Evolutionary conservation across 148 eudicot genomes (phyloP), one percentile per base, ranked within the genome.

Genomic region (Camellia sinensis): DNA sequence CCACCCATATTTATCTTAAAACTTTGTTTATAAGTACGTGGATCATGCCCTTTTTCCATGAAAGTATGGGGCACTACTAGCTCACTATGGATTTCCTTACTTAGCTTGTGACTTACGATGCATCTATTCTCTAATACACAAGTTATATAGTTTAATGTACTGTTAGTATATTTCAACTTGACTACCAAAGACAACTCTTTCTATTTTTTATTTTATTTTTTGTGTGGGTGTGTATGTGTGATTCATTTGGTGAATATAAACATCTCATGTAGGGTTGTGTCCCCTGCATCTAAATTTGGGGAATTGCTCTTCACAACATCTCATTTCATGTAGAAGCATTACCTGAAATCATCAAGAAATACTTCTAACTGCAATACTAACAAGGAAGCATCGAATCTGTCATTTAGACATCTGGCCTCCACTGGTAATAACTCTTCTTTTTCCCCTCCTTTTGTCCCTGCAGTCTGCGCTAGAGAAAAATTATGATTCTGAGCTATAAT

Each of bases 321-420:
- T 67, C n/a, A 40, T 67, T 67, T 67, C 71, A 17, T 15, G 72
- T 15, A 37, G 72, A 21, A 43, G 72, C 72, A 41, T 68, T 46
- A 17, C 21, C 48, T 67, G 10, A 43, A 68, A 45, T 14, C 70
- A 13, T 68, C 43, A 68, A 68, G 48, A 17, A 22, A 15, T 65
- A 29, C 43, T 65, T 22, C 43, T 29, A 65, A 65, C 15, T 2
- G 13, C 37, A 6, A 43, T 68, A 8, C 40, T 9, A 17, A 18
- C 8, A 13, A 29, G 37, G 37, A 29, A 29, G 37, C 37, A 29
- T 29, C 1, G 1, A 29, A 29, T 29, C 37, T 29, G 37, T 29
- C 37, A 29, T 29, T 29, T 29, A 29, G 37, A 29, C 37, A 29
- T 29, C 37, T 29, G 37, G 37, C 37, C 37, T 43, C 19, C 10